These are phyloP conservation scores for Cyberlindnera amylophila DNA, from an alignment of 805 yeast species.

Conservation along the genomic window DNA sequence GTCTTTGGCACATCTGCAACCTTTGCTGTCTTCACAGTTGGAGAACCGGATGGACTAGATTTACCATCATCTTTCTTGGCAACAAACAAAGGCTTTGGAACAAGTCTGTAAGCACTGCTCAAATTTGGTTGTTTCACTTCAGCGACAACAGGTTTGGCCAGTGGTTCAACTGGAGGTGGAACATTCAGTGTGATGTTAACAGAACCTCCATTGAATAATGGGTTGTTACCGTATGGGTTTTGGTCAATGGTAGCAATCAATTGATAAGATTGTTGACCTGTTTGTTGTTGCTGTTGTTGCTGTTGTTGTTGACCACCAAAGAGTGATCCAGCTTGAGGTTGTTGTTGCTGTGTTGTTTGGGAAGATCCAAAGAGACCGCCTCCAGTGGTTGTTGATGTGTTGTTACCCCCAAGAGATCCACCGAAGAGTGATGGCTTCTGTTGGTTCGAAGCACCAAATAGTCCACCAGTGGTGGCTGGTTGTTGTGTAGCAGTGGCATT, in stretches of 20 bases:
- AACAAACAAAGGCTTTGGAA: slow-evolving; percentile 58
- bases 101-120: slow-evolving; percentile 54
- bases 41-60: background rate
- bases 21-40: slow-evolving; percentile 2
- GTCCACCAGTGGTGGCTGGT: slow-evolving; percentile 30
- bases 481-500: slow-evolving; percentile 10
- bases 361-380: slow-evolving; percentile 25
- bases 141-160: slow-evolving; percentile 45
- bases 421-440: slow-evolving; percentile 30
- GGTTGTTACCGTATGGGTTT: slow-evolving; percentile 79
- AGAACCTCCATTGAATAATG: slow-evolving; percentile 49
- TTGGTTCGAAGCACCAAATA: slow-evolving; percentile 21
- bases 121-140: slow-evolving; percentile 60
- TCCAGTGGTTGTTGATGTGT: slow-evolving; percentile 9
- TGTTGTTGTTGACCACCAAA: slow-evolving; percentile 13
- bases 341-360: slow-evolving; percentile 17
- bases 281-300: slow-evolving; percentile 19
- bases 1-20: slow-evolving; percentile 1
- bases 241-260: slow-evolving; percentile 35
- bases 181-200: slow-evolving; percentile 35
- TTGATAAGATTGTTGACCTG: slow-evolving; percentile 20
- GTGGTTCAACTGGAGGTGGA: slow-evolving; percentile 36
- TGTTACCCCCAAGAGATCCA: slow-evolving; percentile 25
- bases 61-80: slow-evolving; percentile 11
- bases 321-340: slow-evolving; percentile 12